Conservation (phyloP, 176 grass and related monocot genomes). For the Phragmites australis region DNA sequence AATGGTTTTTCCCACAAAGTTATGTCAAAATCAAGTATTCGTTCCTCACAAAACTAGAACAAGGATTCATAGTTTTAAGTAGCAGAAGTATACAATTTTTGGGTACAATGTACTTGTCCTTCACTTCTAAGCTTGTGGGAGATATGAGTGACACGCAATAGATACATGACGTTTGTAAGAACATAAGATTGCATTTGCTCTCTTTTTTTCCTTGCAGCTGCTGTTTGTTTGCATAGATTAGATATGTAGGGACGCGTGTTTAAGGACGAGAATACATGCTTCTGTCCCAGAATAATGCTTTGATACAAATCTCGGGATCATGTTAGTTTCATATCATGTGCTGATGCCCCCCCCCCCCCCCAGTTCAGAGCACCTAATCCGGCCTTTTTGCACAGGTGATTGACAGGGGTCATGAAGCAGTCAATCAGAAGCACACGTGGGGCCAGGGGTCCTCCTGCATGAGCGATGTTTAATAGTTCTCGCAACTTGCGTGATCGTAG, state of each 20-base stretch:
- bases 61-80: too few species aligned
- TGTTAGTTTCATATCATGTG: constrained; percentile 36
- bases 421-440: constrained; percentile 15
- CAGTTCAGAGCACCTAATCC: constrained; percentile 11
- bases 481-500: not conserved
- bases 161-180: too few species aligned
- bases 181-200: too few species aligned
- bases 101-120: too few species aligned
- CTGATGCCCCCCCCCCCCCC: constrained; percentile 13
- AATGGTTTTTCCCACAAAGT: too few species aligned
- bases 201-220: too few species aligned
- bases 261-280: not conserved
- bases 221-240: not conserved
- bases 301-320: constrained; percentile 9
- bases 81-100: too few species aligned
- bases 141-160: too few species aligned
- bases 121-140: too few species aligned
- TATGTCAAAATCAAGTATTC: too few species aligned
- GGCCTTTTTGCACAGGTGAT: not conserved
- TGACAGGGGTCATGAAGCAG: not conserved
- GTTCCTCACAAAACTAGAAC: too few species aligned
- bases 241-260: not conserved
- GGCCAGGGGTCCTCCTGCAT: not conserved
- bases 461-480: not conserved
- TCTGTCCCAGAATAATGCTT: not conserved